Conservation (phyloP, 805 yeast species). For the Schizosaccharomyces cryophilus region DNA sequence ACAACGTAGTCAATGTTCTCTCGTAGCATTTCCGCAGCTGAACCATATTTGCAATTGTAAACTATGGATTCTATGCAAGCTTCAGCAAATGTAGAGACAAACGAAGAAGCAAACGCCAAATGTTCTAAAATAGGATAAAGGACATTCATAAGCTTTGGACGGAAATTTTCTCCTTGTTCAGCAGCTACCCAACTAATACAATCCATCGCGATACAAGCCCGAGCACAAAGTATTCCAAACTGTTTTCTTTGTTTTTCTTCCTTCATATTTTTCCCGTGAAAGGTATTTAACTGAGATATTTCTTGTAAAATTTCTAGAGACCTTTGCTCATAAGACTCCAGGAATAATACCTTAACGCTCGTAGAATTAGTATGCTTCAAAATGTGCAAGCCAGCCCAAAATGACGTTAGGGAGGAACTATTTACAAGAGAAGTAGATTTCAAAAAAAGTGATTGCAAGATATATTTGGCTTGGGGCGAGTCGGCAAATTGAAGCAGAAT, state of each 20-base stretch:
- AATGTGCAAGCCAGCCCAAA: background rate
- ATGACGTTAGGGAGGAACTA: background rate
- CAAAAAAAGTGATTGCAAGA: background rate
- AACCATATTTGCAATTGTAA: slow-evolving; percentile 22
- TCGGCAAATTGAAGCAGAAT: background rate
- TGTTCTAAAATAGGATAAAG: slow-evolving; percentile 51
- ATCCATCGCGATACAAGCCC: slow-evolving; percentile 6
- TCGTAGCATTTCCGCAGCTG: slow-evolving; percentile 29
- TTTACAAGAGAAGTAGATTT: background rate
- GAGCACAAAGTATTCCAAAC: background rate
- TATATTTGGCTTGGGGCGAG: background rate
- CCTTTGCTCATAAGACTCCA: background rate
- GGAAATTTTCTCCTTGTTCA: slow-evolving; percentile 17
- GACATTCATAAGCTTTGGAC: slow-evolving; percentile 39
- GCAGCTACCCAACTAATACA: slow-evolving; percentile 12
- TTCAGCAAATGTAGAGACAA: slow-evolving; percentile 28
- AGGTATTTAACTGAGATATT: background rate
- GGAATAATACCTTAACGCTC: background rate
- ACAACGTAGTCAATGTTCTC: slow-evolving; percentile 60
- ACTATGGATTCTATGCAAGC: slow-evolving; percentile 29
- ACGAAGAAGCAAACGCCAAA: slow-evolving; percentile 30
- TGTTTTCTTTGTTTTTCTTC: background rate
- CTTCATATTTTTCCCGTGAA: background rate
- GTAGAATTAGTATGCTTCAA: background rate
- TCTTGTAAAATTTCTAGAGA: background rate